phyloP scores from a whole-genome alignment of 1,284 basidiomycete species.

The Malassezia caprae region DNA sequence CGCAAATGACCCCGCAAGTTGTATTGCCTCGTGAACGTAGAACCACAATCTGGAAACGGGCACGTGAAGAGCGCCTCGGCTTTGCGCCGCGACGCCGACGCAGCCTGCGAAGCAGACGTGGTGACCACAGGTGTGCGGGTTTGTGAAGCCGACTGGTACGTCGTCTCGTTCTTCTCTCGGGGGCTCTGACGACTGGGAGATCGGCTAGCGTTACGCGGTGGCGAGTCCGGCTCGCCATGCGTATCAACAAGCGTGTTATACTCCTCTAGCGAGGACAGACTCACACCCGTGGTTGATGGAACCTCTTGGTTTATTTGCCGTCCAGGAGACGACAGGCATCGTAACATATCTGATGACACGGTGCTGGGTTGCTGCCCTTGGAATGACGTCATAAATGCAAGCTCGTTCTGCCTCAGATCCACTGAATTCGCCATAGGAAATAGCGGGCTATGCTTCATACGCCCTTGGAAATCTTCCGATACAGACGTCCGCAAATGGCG shows the following conservation, averaged over 20 bases:
- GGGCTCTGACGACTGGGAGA: neutral
- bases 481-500: slow-evolving; percentile 12
- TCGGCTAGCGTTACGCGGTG: neutral
- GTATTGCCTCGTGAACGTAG: slow-evolving; percentile 58
- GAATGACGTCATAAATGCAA: neutral
- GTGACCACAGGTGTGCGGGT: slow-evolving; percentile 56
- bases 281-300: neutral
- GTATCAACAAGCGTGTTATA: neutral
- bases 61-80: slow-evolving; percentile 85
- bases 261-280: neutral
- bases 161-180: neutral
- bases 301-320: neutral
- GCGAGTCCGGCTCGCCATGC: neutral
- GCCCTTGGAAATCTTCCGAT: slow-evolving; percentile 12
- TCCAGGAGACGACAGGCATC: neutral
- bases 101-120: slow-evolving; percentile 83
- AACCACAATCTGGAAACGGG: slow-evolving; percentile 86
- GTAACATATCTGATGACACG: neutral
- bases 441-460: neutral
- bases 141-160: slow-evolving; percentile 11
- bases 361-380: neutral
- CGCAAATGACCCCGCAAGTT: slow-evolving; percentile 69
- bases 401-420: neutral
- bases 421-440: neutral
- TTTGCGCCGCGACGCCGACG: slow-evolving; percentile 73